Conservation (phyloP, 257 asterid species). For the Penstemon barbatus region DNA sequence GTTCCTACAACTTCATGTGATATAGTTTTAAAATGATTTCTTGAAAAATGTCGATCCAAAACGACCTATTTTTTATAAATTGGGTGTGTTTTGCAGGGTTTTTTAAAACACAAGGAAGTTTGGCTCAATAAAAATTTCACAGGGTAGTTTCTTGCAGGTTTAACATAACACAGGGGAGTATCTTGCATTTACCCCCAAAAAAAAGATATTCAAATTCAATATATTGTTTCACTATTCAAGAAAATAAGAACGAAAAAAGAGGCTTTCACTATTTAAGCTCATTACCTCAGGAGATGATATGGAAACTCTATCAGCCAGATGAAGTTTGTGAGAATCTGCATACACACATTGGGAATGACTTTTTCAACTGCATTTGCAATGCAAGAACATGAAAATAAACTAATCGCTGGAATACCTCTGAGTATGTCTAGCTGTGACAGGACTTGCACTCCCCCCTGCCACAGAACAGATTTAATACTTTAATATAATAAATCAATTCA, state of each 20-base stretch:
- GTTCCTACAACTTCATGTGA: too few species aligned
- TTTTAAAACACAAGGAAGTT: too few species aligned
- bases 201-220: too few species aligned
- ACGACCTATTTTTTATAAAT: too few species aligned
- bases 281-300: conserved; percentile 46
- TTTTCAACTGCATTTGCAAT: neutral
- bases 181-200: too few species aligned
- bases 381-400: conserved; percentile 18
- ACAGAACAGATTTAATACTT: conserved; percentile 15
- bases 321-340: conserved; percentile 50
- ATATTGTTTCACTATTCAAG: neutral
- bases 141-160: too few species aligned
- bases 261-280: conserved; percentile 20
- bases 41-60: too few species aligned
- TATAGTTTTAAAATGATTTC: too few species aligned
- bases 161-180: too few species aligned
- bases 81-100: too few species aligned
- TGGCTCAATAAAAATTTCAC: too few species aligned
- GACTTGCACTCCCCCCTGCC: conserved; percentile 55
- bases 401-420: conserved; percentile 43
- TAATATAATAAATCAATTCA: neutral
- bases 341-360: conserved; percentile 24
- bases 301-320: conserved; percentile 26
- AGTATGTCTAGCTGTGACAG: conserved; percentile 62
- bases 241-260: neutral